Evolutionary conservation across 2,329 filamentous ascomycete species (phyloP).

Genomic region (Diaporthe citriasiana): DNA sequence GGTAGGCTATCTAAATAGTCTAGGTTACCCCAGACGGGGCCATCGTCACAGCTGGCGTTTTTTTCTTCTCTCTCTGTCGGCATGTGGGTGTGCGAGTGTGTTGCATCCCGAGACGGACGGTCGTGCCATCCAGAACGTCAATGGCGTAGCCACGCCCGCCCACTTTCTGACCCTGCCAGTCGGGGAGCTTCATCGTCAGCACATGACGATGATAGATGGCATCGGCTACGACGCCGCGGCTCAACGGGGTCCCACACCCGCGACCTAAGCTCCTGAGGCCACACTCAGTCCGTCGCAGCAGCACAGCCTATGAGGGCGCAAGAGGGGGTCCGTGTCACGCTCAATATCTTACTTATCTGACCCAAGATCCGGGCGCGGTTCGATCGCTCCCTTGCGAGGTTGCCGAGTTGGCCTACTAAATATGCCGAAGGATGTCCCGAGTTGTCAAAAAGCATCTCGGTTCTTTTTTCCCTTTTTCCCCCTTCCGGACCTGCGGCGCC

Average conservation of each 20-base stretch:
- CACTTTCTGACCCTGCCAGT: neutral
- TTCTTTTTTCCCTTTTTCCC: no score
- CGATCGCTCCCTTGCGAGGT: neutral
- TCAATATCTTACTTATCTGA: neutral
- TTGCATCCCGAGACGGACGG: conserved; percentile 22
- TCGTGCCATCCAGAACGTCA: conserved; percentile 11
- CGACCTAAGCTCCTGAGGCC: neutral
- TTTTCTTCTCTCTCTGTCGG: neutral
- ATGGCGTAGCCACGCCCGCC: conserved; percentile 5
- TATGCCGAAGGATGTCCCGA: neutral
- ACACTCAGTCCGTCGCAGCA: neutral
- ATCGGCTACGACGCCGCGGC: neutral
- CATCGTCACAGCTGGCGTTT: neutral
- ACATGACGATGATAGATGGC: conserved; percentile 7
- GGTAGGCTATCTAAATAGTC: neutral
- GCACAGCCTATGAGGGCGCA: neutral
- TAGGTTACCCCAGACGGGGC: neutral
- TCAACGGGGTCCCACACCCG: neutral
- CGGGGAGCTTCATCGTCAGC: conserved; percentile 21
- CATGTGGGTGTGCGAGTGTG: conserved; percentile 11
- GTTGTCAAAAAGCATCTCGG: neutral
- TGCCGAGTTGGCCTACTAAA: neutral
- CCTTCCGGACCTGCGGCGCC: neutral
- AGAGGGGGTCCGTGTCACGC: neutral
- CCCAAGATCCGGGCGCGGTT: neutral